Percentiles rank a stretch among this genome's conserved stretches.
phyloP scores from a whole-genome alignment of 129 eudicot species.

The Pseudognaphalium luteoalbum region DNA sequence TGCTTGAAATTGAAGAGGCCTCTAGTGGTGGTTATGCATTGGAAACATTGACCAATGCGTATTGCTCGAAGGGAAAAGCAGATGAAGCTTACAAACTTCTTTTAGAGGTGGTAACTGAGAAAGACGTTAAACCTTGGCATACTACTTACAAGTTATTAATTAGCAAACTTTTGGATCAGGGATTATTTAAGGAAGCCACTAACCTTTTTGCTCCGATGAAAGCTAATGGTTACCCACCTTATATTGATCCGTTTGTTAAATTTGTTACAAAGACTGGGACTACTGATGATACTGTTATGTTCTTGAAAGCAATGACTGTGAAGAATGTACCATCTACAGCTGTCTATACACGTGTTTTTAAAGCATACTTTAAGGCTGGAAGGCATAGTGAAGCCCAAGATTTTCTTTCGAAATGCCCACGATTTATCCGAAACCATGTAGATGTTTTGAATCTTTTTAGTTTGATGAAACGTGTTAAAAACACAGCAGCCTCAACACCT shows the following conservation, averaged over 20 bases:
- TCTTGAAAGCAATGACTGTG: constrained; percentile 53
- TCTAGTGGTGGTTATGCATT: constrained; percentile 50
- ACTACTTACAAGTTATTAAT: constrained; percentile 60
- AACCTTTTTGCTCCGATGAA: constrained; percentile 64
- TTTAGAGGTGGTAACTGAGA: constrained; percentile 32
- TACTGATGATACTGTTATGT: constrained; percentile 61
- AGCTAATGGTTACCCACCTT: constrained; percentile 73
- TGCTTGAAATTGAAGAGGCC: constrained; percentile 48
- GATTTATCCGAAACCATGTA: constrained; percentile 55
- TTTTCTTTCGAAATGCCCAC: constrained; percentile 73
- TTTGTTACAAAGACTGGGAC: constrained; percentile 53
- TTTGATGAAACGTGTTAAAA: constrained; percentile 41
- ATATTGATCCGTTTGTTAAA: constrained; percentile 61
- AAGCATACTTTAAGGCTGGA: constrained; percentile 69
- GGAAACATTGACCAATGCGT: constrained; percentile 50
- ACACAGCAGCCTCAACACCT: constrained; percentile 31
- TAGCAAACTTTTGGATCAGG: constrained; percentile 53
- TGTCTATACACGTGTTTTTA: constrained; percentile 57
- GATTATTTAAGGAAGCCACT: constrained; percentile 56
- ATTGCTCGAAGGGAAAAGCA: constrained; percentile 52
- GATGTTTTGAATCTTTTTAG: constrained; percentile 71
- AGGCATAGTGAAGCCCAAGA: constrained; percentile 68
- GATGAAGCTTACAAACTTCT: constrained; percentile 53
- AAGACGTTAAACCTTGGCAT: constrained; percentile 53
- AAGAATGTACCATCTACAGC: constrained; percentile 55